These are phyloP conservation scores for Limnanthes douglasii DNA, from an alignment of 345 rosid species.

Conservation along the genomic window DNA sequence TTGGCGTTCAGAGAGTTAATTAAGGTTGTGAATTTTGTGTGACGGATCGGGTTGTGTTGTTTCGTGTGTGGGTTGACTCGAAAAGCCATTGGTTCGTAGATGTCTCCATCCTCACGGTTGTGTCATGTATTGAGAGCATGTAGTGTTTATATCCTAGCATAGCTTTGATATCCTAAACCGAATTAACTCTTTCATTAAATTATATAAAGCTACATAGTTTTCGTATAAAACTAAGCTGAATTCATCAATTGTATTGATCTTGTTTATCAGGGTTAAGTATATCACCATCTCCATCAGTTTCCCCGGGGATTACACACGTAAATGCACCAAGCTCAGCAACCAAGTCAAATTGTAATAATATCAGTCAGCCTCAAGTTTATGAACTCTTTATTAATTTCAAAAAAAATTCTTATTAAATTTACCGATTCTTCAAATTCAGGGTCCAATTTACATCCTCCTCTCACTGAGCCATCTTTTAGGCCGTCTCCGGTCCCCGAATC, in stretches of 20 bases:
- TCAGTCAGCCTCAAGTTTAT: background rate
- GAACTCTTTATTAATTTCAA: background rate
- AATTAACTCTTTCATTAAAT: no score
- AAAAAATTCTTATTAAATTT: constrained; percentile 3
- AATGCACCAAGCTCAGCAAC: constrained; percentile 16
- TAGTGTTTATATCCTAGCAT: no score
- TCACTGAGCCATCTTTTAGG: constrained; percentile 21
- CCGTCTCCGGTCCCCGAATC: constrained; percentile 23
- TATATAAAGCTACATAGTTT: no score
- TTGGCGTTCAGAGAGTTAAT: no score
- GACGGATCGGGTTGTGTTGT: no score
- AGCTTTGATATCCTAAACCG: no score
- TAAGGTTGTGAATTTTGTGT: no score
- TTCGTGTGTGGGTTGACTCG: no score
- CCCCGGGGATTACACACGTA: constrained; percentile 13
- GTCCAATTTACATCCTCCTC: constrained; percentile 11
- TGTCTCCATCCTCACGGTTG: no score
- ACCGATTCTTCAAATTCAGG: constrained; percentile 8
- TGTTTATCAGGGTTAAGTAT: constrained; percentile 7
- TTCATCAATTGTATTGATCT: background rate
- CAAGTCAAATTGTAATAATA: constrained; percentile 11
- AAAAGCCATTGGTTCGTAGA: no score
- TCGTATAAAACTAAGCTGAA: no score
- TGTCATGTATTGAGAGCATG: no score
- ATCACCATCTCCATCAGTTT: constrained; percentile 14